Conservation (phyloP, 1,139 yeast species). For the Geotrichum europaeum region DNA sequence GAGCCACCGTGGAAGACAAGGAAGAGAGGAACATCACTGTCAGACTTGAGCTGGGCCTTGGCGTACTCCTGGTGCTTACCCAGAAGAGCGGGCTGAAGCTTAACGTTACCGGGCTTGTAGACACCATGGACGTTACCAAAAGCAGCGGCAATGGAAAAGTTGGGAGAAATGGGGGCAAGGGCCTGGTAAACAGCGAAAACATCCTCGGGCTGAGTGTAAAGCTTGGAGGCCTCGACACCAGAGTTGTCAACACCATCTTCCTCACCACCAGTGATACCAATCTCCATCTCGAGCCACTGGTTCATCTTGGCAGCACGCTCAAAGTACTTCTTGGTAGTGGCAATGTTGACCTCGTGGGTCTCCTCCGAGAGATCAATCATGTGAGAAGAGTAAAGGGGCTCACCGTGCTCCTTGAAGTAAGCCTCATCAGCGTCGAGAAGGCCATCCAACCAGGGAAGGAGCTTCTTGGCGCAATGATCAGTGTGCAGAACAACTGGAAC, state of each 20-base stretch:
- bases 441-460: constrained; percentile 98
- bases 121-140: constrained; percentile 99
- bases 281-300: constrained; percentile 99
- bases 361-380: constrained; percentile 99
- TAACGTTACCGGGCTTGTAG: constrained; percentile 98
- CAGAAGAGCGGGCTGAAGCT: constrained; percentile 84
- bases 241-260: constrained; percentile 99
- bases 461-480: constrained; percentile 98
- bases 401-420: constrained; percentile 77
- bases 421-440: constrained; percentile 95
- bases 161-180: constrained; percentile 85
- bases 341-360: constrained; percentile 91
- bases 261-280: constrained; percentile 99
- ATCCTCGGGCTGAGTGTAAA: constrained; percentile 95
- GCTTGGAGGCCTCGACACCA: constrained; percentile 75
- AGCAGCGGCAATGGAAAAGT: constrained; percentile 99
- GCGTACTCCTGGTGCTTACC: constrained; percentile 91
- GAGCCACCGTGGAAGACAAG: constrained; percentile 99
- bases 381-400: constrained; percentile 97
- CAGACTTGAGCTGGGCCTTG: constrained; percentile 53
- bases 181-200: constrained; percentile 89
- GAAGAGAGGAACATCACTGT: constrained; percentile 71
- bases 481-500: constrained; percentile 96
- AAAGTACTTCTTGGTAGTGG: constrained; percentile 91
- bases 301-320: constrained; percentile 86